Evolutionary conservation across 2,329 filamentous ascomycete genomes (phyloP), one percentile per base, ranked within the genome.

Genomic region (Paracamarosporium sp.): DNA sequence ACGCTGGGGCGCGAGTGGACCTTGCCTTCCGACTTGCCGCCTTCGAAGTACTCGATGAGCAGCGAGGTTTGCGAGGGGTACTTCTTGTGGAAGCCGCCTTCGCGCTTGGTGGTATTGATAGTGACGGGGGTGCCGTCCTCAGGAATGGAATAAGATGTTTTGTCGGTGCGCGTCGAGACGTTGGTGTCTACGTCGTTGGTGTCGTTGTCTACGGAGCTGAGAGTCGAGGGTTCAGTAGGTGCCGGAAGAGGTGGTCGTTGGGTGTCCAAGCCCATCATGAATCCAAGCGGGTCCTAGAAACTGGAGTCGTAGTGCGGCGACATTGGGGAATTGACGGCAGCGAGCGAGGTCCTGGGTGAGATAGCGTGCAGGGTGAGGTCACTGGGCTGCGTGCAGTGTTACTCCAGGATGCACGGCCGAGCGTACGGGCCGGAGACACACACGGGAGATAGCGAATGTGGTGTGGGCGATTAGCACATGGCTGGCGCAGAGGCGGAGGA

Each of bases 1-100:
- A 97, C 92, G 74, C 92, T 96, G 12, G 93, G 93, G 67, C 90
- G 88, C 68, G 90, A 89, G 67, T 87, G 85, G 31, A 82, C 80
- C 70, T 79, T 83, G 70, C 78, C 82, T 67, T 82, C 83, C 55
- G 85, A 80, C 76, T 91, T 93, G 62, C 89, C 87, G 65, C 88
- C 91, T 79, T 97, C 93, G 71, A 96, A 97, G 78, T 96, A 97
- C 79, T 97, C 93, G 70, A 97, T 97, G 69, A 97, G 83, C 65
- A 97, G 83, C 55, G 92, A 96, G 35, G 93, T 96, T 80, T 96
- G 93, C 44, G 92, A 96, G 71, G 80, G 77, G 74, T 77, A 83
- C 78, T 82, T 82, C 56, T 85, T 79, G 76, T 76, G 63, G 79
- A 83, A 59, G 79, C 74, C 84, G 75, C 87, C 88, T 68, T 79